Conservation (phyloP, 1,284 basidiomycete genomes). For the Afroboletus lepidellus region DNA sequence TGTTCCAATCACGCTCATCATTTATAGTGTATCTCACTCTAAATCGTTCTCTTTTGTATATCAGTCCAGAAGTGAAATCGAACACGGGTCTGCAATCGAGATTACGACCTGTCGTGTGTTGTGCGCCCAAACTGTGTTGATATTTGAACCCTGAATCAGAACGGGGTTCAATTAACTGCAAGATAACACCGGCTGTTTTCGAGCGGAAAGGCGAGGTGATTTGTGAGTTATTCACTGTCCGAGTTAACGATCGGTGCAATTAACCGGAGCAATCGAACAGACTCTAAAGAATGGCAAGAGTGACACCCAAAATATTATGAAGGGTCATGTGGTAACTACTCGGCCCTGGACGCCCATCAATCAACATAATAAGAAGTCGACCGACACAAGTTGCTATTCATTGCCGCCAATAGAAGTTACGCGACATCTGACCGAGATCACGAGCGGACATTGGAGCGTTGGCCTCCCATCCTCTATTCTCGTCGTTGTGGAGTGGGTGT, state of each 20-base stretch:
- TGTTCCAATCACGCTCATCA: conserved; percentile 1
- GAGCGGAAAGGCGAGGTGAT: too few species aligned
- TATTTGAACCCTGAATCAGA: too few species aligned
- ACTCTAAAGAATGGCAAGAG: background rate
- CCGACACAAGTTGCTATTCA: too few species aligned
- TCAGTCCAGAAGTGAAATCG: conserved; percentile 10
- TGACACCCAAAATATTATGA: background rate
- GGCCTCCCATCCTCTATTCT: too few species aligned
- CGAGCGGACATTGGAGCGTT: too few species aligned
- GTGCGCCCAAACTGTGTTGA: background rate
- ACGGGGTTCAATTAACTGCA: too few species aligned
- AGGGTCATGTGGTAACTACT: background rate
- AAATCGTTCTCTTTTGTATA: conserved; percentile 17
- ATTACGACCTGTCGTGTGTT: background rate
- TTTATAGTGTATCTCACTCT: conserved; percentile 19
- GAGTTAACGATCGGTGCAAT: background rate
- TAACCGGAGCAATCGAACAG: background rate
- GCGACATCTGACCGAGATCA: too few species aligned
- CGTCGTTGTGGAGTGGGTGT: too few species aligned
- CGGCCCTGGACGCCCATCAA: too few species aligned
- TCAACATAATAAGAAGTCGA: too few species aligned
- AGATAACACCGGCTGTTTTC: too few species aligned
- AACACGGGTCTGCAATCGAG: background rate
- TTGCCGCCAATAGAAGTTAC: too few species aligned
- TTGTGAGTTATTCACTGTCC: background rate